phyloP scores from a whole-genome alignment of 1,139 yeast species.

The Hemisphaericaspora xylofermentans region DNA sequence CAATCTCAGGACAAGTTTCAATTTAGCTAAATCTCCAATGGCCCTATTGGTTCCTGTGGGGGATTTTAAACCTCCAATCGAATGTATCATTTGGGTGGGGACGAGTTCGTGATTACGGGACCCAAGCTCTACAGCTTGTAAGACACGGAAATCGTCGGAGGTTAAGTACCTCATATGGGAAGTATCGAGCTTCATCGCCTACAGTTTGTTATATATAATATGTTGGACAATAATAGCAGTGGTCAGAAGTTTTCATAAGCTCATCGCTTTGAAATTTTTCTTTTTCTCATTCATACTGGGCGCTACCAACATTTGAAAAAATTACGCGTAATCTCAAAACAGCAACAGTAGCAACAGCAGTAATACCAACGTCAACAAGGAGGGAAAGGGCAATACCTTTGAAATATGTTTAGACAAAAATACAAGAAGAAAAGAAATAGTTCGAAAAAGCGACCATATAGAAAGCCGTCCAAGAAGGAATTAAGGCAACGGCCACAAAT shows the following conservation, averaged over 20 bases:
- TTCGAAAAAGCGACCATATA: not conserved
- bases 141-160: constrained; percentile 84
- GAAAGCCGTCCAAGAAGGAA: not conserved
- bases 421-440: constrained; percentile 1
- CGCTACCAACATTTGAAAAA: too few species aligned
- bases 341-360: not conserved
- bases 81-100: constrained; percentile 81
- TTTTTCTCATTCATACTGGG: too few species aligned
- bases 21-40: constrained; percentile 83
- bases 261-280: too few species aligned
- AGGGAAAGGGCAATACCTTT: not conserved
- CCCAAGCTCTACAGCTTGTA: constrained; percentile 88
- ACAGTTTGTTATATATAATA: not conserved
- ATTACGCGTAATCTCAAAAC: too few species aligned
- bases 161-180: constrained; percentile 91
- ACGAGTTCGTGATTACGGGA: constrained; percentile 93
- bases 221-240: not conserved
- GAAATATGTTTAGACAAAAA: constrained; percentile 2
- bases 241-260: not conserved
- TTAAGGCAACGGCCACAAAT: not conserved
- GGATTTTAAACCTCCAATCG: constrained; percentile 74
- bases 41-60: constrained; percentile 76
- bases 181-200: constrained; percentile 94
- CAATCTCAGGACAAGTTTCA: constrained; percentile 71
- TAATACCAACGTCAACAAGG: not conserved